Evolutionary conservation across 1,284 basidiomycete genomes (phyloP), one percentile per base, ranked within the genome.

Genomic region (Mycosarcoma maydis): DNA sequence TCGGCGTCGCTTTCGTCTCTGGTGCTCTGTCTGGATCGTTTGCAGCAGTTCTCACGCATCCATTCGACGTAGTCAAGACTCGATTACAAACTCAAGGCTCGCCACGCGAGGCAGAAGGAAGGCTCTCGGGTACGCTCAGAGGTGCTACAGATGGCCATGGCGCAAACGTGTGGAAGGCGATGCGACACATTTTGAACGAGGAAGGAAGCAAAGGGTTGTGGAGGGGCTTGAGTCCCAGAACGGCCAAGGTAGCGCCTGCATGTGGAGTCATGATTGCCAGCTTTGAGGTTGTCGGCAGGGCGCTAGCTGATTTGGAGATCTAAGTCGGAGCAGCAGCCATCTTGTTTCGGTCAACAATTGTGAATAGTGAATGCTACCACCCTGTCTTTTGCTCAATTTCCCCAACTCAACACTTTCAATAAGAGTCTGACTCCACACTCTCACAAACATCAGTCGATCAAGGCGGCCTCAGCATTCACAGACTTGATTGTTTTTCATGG

Each of bases 221-320:
- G 82, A 89, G 91, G 34, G 95, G 95, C 0, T 84, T 94, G 33
- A 85, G 89, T 4, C 95, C 96, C 29, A 88, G 95, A 30, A 89
- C 95, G 48, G 92, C 89, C 26, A 98, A 98, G 83, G 94, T 98
- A 68, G 95, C 94, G 4, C 96, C 96, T n/a, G 94, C 96, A 23
- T 98, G 96, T 83, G 95, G 95, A 26, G 90, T 95, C 67, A 94
- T 95, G 93, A 97, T 98, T 81, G 89, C 90, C 52, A 93, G 90
- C 79, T 98, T 91, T 81, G 94, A 98, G 87, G 92, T 84, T 20
- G 84, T 86, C 3, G 77, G 77, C 2, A 51, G 73, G 3, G 38
- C 37, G 6, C 40, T 74, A 17, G 71, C 67, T 8, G 71, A 71
- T 53, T 19, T 70, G 17, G 60, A 70, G 11, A 27, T 67, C 33